phyloP scores from a whole-genome alignment of 345 rosid genomes.

The Salix suchowensis region DNA sequence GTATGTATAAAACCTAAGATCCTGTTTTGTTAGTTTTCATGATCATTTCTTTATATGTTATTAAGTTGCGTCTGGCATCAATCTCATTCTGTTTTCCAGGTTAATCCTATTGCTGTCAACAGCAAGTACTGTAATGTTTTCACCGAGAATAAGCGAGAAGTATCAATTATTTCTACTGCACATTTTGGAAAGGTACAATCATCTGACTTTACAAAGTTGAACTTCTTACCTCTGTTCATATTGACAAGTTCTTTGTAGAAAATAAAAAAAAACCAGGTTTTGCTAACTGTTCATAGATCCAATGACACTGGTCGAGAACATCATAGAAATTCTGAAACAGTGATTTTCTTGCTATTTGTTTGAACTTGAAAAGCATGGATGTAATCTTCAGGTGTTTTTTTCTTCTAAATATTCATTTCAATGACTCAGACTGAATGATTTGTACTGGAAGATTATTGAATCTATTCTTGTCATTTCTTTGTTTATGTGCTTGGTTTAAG shows the following conservation, averaged over 20 bases:
- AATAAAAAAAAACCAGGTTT: neutral
- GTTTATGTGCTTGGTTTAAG: neutral
- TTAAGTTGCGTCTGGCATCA: neutral
- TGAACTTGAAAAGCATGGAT: neutral
- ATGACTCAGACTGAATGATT: neutral
- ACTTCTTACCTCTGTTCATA: neutral
- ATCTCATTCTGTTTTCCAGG: constrained; percentile 38
- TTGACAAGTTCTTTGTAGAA: neutral
- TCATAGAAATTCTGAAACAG: neutral
- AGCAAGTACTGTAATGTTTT: constrained; percentile 94
- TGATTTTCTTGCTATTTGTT: neutral
- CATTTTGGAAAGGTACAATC: constrained; percentile 72
- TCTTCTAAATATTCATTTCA: neutral
- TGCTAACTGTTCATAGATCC: too few relatives aligned
- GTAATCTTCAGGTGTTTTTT: neutral
- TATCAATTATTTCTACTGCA: constrained; percentile 62
- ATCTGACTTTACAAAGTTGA: neutral
- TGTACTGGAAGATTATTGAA: neutral
- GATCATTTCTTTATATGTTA: neutral
- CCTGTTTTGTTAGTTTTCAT: neutral
- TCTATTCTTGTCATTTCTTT: neutral
- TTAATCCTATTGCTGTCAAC: constrained; percentile 92
- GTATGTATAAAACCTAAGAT: constrained; percentile 34
- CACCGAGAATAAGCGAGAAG: constrained; percentile 78
- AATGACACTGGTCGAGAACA: too few relatives aligned